Evolutionary conservation across 345 rosid genomes (phyloP), one percentile per base, ranked within the genome.

Genomic region (Camelina neglecta): DNA sequence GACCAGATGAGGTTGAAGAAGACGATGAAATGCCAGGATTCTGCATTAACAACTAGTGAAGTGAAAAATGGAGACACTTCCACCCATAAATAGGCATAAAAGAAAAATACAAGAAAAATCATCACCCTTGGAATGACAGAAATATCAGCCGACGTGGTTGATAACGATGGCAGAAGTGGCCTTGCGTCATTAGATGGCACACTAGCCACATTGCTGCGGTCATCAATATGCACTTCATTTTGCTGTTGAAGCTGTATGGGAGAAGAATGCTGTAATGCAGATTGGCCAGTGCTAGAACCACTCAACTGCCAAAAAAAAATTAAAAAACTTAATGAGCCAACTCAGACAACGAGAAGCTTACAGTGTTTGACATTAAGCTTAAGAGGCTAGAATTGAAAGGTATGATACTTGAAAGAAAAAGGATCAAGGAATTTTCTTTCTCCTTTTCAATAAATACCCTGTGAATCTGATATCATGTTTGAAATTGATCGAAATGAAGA

Each of bases 121-220:
- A 21, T 73, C 79, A 90, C 99, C 92, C 87, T 90, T 74, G 81
- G 89, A 76, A 60, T 29, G 62, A 73, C 77, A 57, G 93, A 81
- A 78, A 81, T 74, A 80, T 92, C 97, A 68, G 66, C 80, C 9
- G 67, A 57, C 45, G 83, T 48, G 63, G 68, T 79, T 71, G 77
- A 75, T 4, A 89, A 61, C 41, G 88, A 71, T 16, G 93, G 76
- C 72, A 76, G 69, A 75, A 79, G 79, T 20, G 80, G 82, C 69
- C 85, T 92, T 54, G 70, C 42, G 48, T 69, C 80, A 15, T 15
- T 76, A 24, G 70, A 42, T 55, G 23, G 65, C 11, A 54, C 50
- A 63, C 70, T 68, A 54, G 80, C 81, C 26, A 73, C 63, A 72
- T 82, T 89, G 65, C 74, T 83, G 68, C 84, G 84, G 11, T 91